These are phyloP conservation scores for Pyrus betulifolia DNA, from an alignment of 306 rosid genomes.

Conservation along the genomic window DNA sequence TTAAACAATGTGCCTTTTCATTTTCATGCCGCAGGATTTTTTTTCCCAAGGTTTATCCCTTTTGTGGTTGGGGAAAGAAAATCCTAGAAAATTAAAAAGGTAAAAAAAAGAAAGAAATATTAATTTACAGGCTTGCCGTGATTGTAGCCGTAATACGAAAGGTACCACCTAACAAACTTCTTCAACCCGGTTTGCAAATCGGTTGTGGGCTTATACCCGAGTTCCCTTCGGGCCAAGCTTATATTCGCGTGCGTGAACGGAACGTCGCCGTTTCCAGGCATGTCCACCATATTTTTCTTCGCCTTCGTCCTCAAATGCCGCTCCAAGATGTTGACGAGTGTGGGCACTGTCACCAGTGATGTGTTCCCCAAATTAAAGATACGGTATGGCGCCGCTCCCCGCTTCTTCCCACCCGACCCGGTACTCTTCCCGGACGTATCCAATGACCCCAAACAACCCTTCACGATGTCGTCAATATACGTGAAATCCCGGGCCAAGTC, in stretches of 20 bases:
- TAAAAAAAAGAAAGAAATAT: background rate
- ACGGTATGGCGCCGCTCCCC: conserved; percentile 58
- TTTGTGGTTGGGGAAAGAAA: conserved; percentile 3
- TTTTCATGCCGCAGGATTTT: conserved; percentile 9
- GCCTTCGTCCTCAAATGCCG: conserved; percentile 72
- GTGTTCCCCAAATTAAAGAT: conserved; percentile 82
- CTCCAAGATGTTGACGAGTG: conserved; percentile 63
- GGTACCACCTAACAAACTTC: conserved; percentile 85
- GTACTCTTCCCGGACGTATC: conserved; percentile 68
- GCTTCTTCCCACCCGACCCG: conserved; percentile 81
- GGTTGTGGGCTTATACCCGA: conserved; percentile 84
- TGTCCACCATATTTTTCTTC: conserved; percentile 65
- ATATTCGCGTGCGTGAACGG: conserved; percentile 85
- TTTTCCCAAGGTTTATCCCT: background rate
- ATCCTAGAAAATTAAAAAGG: conserved; percentile 15
- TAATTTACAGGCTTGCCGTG: conserved; percentile 53
- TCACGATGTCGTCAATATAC: conserved; percentile 75
- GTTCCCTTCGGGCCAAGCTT: conserved; percentile 49
- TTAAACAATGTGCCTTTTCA: conserved; percentile 24
- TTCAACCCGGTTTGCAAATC: conserved; percentile 87
- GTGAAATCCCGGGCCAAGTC: conserved; percentile 85
- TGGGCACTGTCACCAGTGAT: conserved; percentile 81
- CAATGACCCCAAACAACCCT: conserved; percentile 72
- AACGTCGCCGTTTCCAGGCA: conserved; percentile 98
- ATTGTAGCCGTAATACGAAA: conserved; percentile 75